A percentile compares a stretch with the other conserved stretches of the same genome.
Evolutionary conservation across 192 early-diverging fungal species (phyloP).

Genomic region (Entomortierella parvispora): DNA sequence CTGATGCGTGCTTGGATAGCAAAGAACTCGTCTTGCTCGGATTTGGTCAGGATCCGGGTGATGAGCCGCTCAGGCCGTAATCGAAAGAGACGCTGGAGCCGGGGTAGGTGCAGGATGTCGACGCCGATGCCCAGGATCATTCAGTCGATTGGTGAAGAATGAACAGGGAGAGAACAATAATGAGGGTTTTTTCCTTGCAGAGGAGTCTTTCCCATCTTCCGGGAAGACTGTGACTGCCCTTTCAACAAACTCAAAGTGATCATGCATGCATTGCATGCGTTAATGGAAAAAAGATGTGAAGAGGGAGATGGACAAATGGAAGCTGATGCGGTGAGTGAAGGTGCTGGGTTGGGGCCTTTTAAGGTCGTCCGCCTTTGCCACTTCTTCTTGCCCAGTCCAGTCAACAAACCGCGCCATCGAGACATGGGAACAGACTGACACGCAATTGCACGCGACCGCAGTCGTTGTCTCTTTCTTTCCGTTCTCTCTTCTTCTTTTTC

Average conservation of each 20-base stretch:
- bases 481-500: not conserved
- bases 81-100: constrained; percentile 65
- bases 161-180: not conserved
- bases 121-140: constrained; percentile 85
- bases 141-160: not conserved
- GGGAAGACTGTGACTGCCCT: no score
- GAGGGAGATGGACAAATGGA: no score
- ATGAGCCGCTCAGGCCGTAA: constrained; percentile 64
- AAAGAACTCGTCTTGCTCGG: constrained; percentile 51
- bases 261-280: no score
- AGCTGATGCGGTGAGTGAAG: no score
- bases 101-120: constrained; percentile 77
- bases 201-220: no score
- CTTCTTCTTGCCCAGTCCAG: no score
- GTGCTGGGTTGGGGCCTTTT: no score
- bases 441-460: not conserved
- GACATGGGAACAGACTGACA: not conserved
- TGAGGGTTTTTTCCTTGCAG: no score
- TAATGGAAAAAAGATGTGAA: no score
- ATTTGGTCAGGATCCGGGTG: constrained; percentile 63
- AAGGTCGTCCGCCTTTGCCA: no score
- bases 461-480: not conserved
- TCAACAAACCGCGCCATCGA: not conserved
- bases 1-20: not conserved
- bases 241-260: no score